phyloP scores from a whole-genome alignment of 1,139 yeast genomes.

The Pichia sp. region DNA sequence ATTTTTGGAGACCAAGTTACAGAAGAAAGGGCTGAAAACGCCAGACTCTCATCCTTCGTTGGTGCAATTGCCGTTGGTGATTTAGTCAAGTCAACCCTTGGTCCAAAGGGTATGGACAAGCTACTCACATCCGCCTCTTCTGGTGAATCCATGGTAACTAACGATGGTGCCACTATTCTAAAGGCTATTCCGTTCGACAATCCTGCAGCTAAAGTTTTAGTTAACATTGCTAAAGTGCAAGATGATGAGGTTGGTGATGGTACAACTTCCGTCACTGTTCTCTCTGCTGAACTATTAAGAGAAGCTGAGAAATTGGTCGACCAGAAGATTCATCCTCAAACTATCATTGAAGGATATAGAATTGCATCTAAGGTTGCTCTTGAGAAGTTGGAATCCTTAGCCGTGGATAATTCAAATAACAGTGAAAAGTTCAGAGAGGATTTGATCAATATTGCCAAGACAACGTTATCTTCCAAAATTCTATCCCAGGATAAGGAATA shows the following conservation, averaged over 20 bases:
- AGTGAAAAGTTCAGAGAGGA: conserved; percentile 65
- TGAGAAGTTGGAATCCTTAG: conserved; percentile 66
- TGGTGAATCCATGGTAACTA: conserved; percentile 74
- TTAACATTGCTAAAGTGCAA: conserved; percentile 92
- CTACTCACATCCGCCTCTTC: conserved; percentile 82
- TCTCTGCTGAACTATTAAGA: conserved; percentile 83
- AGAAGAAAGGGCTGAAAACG: conserved; percentile 97
- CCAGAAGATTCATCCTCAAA: conserved; percentile 94
- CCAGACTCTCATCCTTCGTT: conserved; percentile 93
- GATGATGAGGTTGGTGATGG: conserved; percentile 99
- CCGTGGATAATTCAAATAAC: conserved; percentile 67
- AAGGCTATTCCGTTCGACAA: conserved; percentile 93
- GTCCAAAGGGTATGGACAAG: conserved; percentile 99
- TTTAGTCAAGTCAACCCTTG: conserved; percentile 88
- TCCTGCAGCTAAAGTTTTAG: conserved; percentile 97
- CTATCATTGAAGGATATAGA: conserved; percentile 92
- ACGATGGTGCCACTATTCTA: conserved; percentile 96
- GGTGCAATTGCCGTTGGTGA: conserved; percentile 99
- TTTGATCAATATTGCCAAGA: conserved; percentile 78
- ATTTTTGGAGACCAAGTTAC: conserved; percentile 97
- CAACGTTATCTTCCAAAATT: conserved; percentile 90
- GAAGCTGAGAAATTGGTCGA: conserved; percentile 94
- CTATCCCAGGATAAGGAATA: conserved; percentile 90
- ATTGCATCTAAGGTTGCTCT: conserved; percentile 82
- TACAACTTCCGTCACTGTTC: conserved; percentile 95